phyloP scores from a whole-genome alignment of 1,284 basidiomycete genomes.

The Coriolopsis trogii region DNA sequence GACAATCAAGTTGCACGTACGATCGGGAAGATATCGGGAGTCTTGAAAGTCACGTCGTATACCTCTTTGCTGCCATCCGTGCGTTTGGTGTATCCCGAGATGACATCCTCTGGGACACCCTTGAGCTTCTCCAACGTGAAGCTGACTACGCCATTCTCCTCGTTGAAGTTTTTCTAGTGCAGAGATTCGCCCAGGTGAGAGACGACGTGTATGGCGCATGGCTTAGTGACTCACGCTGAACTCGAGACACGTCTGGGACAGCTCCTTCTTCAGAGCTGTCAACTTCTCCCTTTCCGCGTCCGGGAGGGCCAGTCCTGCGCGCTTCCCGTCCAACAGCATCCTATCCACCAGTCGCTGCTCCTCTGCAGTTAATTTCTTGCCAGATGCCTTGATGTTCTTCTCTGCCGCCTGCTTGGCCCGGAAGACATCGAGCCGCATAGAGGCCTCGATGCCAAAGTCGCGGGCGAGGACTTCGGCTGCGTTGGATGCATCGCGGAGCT shows the following conservation, averaged over 20 bases:
- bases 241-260: conserved; percentile 71
- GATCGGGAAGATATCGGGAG: conserved; percentile 78
- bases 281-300: conserved; percentile 62
- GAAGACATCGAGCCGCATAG: conserved; percentile 80
- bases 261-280: conserved; percentile 64
- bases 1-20: conserved; percentile 42
- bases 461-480: conserved; percentile 69
- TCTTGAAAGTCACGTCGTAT: conserved; percentile 73
- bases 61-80: conserved; percentile 57
- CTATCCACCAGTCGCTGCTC: conserved; percentile 76
- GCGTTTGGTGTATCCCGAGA: conserved; percentile 73
- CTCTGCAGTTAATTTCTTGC: conserved; percentile 61
- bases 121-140: conserved; percentile 76
- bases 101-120: conserved; percentile 76
- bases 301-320: conserved; percentile 74
- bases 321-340: conserved; percentile 74
- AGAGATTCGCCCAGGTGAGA: neutral
- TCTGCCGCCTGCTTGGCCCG: conserved; percentile 69
- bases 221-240: conserved; percentile 77
- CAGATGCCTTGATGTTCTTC: conserved; percentile 62
- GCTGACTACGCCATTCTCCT: conserved; percentile 69
- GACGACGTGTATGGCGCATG: neutral
- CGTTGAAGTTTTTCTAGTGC: conserved; percentile 82
- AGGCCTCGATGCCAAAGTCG: conserved; percentile 69
- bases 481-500: conserved; percentile 74